A percentile compares a stretch with the other conserved stretches of the same genome.
phyloP scores from a whole-genome alignment of 2,329 filamentous ascomycete genomes.

The Calonectria henricotiae region DNA sequence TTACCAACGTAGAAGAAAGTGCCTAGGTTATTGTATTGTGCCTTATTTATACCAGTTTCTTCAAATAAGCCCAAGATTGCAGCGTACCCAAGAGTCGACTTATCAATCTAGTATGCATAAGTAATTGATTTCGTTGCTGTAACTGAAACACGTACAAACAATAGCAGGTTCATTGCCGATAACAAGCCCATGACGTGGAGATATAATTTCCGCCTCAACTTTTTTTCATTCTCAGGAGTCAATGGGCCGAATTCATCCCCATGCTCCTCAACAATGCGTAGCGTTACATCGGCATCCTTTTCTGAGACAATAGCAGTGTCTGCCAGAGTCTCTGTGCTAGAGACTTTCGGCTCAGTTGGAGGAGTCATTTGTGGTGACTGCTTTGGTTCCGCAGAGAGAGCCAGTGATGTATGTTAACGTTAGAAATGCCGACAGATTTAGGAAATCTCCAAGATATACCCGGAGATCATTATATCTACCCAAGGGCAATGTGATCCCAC shows the following conservation, averaged over 20 bases:
- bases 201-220: constrained; percentile 56
- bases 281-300: constrained; percentile 58
- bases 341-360: background rate
- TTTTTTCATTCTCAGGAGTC: constrained; percentile 55
- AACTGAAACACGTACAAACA: constrained; percentile 54
- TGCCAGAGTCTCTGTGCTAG: constrained; percentile 9
- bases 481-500: background rate
- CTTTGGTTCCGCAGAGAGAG: background rate
- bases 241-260: constrained; percentile 54
- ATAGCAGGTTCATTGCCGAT: constrained; percentile 56
- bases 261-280: constrained; percentile 57
- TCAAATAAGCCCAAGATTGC: constrained; percentile 62
- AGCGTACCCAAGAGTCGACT: constrained; percentile 60
- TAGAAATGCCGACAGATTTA: background rate
- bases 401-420: no score
- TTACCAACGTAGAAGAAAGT: constrained; percentile 63
- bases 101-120: constrained; percentile 55
- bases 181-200: constrained; percentile 55
- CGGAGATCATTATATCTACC: background rate
- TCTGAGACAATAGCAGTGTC: constrained; percentile 26
- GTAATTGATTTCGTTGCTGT: no score
- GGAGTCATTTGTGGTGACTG: background rate
- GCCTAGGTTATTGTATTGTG: constrained; percentile 61
- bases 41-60: constrained; percentile 58
- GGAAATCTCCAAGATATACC: no score